phyloP scores from a whole-genome alignment of 1,139 yeast genomes.

The Lodderomyces metapsilosis region DNA sequence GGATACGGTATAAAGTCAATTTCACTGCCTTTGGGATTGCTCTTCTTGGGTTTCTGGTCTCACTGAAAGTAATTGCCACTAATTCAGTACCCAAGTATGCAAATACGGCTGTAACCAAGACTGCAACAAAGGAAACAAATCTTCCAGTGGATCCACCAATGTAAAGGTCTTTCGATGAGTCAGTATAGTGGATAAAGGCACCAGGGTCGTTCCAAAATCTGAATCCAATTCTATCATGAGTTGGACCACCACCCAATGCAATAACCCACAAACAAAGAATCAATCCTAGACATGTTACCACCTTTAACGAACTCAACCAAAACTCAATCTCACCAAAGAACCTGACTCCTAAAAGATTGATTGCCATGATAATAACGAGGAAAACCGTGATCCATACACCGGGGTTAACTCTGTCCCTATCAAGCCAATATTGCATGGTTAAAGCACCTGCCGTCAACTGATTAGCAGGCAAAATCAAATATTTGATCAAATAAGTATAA shows the following conservation, averaged over 20 bases:
- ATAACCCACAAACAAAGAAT: slow-evolving; percentile 48
- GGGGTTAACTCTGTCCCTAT: slow-evolving; percentile 45
- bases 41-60: slow-evolving; percentile 71
- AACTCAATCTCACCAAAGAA: slow-evolving; percentile 70
- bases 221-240: slow-evolving; percentile 62
- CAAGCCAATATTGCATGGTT: slow-evolving; percentile 62
- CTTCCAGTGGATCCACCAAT: slow-evolving; percentile 30
- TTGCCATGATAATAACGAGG: slow-evolving; percentile 41
- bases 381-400: slow-evolving; percentile 62
- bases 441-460: slow-evolving; percentile 59
- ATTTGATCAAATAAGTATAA: slow-evolving; percentile 52
- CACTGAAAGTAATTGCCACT: slow-evolving; percentile 68
- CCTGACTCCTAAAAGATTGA: slow-evolving; percentile 63
- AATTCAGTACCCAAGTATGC: slow-evolving; percentile 79
- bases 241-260: slow-evolving; percentile 60
- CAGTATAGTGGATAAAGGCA: slow-evolving; percentile 52
- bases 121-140: slow-evolving; percentile 66
- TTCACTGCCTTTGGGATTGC: slow-evolving; percentile 77
- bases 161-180: slow-evolving; percentile 22
- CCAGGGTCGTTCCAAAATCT: slow-evolving; percentile 67
- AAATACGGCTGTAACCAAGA: slow-evolving; percentile 70
- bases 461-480: slow-evolving; percentile 66
- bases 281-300: slow-evolving; percentile 55
- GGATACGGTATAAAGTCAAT: slow-evolving; percentile 73
- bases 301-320: slow-evolving; percentile 61